Base-by-base conservation (phyloP, 2,329 filamentous ascomycete genomes). In the Pseudogymnoascus sp. region DNA sequence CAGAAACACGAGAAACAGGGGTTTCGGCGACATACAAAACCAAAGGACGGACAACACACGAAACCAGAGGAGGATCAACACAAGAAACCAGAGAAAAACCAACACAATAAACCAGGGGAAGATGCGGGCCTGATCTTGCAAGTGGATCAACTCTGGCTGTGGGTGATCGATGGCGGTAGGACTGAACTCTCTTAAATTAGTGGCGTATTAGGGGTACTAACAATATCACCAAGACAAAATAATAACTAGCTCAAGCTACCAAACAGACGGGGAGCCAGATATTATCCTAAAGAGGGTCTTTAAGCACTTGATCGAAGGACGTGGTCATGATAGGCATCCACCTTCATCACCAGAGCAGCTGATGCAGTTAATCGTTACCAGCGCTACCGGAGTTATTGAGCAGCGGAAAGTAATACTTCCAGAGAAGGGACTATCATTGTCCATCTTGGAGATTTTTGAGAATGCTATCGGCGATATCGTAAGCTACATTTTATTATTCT, bases 191-290 rank as follows among this genome's bases (percentile, higher is more conserved):
- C 26, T 12, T 19, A 19, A 56, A 33, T 33, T 53, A 1, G 8
- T 28, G 46, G n/a, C 5, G 10, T 33, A 56, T 56, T 33, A 56
- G 26, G 12, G 8, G n/a, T 33, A 12, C 46, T 56, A 16, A 56
- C n/a, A 31, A 11, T 6, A 33, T 33, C 4, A 19, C 11, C 33
- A 16, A 56, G 50, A 56, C 10, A 56, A 56, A 56, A 56, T 56
- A 56, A 56, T 56, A n/a, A 56, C 50, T n/a, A 56, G 50, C 10
- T 56, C 50, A 56, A 56, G 26, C 28, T 56, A 56, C n/a, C 50
- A 56, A 56, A 19, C n/a, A 33, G 50, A 56, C 4, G 50, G n/a
- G 11, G 50, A 56, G 5, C 50, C 28, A 14, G 50, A 56, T 19
- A 56, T 19, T n/a, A 56, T 56, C 4, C 8, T 56, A 2, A 56